Conservation (phyloP, 2,329 filamentous ascomycete genomes). For the Aspergillus fumigatiaffinis region DNA sequence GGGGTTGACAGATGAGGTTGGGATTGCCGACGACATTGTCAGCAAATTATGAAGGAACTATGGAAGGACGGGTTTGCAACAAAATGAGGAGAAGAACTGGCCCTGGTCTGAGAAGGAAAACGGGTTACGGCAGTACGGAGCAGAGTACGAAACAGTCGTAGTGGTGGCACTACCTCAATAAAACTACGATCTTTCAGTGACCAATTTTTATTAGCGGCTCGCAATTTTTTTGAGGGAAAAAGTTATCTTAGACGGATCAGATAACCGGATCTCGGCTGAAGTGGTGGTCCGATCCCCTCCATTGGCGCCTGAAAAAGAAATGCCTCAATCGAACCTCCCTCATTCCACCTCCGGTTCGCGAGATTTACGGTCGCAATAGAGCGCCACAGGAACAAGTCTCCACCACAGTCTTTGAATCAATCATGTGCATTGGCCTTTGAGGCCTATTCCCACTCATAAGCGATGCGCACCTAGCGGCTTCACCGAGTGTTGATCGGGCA, state of each 20-base stretch:
- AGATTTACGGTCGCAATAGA: background rate
- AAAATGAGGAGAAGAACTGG: background rate
- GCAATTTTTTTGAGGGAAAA: slow-evolving; percentile 17
- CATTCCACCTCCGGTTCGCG: slow-evolving; percentile 1
- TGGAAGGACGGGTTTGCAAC: background rate
- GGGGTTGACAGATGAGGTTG: slow-evolving; percentile 29
- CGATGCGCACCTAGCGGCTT: slow-evolving; percentile 15
- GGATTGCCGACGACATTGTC: slow-evolving; percentile 45
- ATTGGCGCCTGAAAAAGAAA: background rate
- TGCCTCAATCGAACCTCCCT: background rate
- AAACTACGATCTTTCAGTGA: slow-evolving; percentile 1
- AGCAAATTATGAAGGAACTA: background rate
- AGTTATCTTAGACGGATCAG: slow-evolving; percentile 41
- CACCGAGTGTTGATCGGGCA: slow-evolving; percentile 16
- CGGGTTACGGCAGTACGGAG: background rate
- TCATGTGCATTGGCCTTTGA: slow-evolving; percentile 14
- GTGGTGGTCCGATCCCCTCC: slow-evolving; percentile 11
- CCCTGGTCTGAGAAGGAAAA: background rate
- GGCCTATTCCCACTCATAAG: slow-evolving; percentile 15
- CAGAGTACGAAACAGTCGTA: slow-evolving; percentile 3
- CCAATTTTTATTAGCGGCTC: slow-evolving; percentile 12
- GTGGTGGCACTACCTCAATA: background rate
- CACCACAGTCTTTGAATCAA: slow-evolving; percentile 12
- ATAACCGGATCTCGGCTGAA: slow-evolving; percentile 41
- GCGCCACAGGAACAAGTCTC: slow-evolving; percentile 13